Evolutionary conservation across 768 basidiomycete genomes (phyloP), one percentile per base, ranked within the genome.

Genomic region (Suillus alpinus): DNA sequence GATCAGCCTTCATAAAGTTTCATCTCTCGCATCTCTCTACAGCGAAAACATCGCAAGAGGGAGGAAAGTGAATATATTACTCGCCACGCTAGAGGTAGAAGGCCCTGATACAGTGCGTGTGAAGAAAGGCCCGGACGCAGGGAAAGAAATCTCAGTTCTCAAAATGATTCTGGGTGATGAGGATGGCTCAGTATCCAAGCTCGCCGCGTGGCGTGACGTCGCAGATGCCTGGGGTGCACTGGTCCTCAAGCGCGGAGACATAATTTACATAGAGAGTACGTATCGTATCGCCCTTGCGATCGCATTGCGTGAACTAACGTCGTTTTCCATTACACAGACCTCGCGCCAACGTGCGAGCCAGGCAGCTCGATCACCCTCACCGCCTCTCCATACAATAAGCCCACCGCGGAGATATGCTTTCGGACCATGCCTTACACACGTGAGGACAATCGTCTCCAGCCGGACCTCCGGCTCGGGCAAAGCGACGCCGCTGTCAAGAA

Each of bases 101-200:
- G 91, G 90, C 0, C 92, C 90, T 0, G 87, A 90, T 64, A 74
- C 78, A 6, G 81, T 94, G 40, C 79, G 74, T 29, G 77, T 89
- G 40, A 91, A 88, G 72, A 86, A 83, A 56, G 91, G 91, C 0
- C 66, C 67, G 4, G 87, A 92, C 58, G 85, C 87, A 4, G 92
- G 91, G 8, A 85, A 83, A 60, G 83, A 89, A 61, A 83, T 91
- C 0, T 82, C 81, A 0, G 69, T 93, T 46, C 72, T 93, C 32
- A 89, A 85, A 67, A 76, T 92, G 67, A 83, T 93, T 51, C 71
- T 93, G 29, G 88, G 88, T 10, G 89, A 92, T 66, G 89, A 91
- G 57, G 82, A 82, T 32, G 87, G 87, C 1, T 79, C 73, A 1
- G 80, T 92, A 7, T 84, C 84, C 67, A 91, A 87, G 73, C 70